Evolutionary conservation across 2,329 filamentous ascomycete species (phyloP), one percentile per base, ranked within the genome.

Genomic region (Alternaria triticimaculans): DNA sequence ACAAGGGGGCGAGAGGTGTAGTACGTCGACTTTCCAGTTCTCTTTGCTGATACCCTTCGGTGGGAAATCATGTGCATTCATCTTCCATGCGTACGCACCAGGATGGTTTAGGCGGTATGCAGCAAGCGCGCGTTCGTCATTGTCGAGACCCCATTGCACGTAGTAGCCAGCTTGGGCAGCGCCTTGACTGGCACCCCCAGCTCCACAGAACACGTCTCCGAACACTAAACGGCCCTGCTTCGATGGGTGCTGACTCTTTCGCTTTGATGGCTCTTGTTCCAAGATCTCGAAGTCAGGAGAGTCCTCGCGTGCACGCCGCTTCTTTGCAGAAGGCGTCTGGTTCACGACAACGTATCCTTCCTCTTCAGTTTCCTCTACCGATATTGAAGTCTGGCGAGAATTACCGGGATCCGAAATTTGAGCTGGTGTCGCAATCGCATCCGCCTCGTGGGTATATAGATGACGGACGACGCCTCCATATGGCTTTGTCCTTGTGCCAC

Each of bases 121-220:
- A 23, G 62, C 7, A 10, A 74, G 58, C 0, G 68, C 69, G 0
- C 5, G 7, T 9, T 67, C 18, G 10, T 76, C 63, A 2, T 57
- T 57, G n/a, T 76, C 73, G 1, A 75, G 23, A 3, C 70, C 71
- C 65, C 64, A 71, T 0, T 8, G 2, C 0, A 74, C 49, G 2
- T 23, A 2, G 8, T 69, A 53, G 0, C 67, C 71, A 0, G 73
- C 73, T 26, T 70, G 62, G 1, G 20, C n/a, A 5, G 73, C 74
- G 15, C 73, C 74, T 44, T 62, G 37, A 6, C 70, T 72, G 0
- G 67, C 65, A 23, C 73, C 73, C 18, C 74, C 74, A n/a, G 53
- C 59, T 3, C 74, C 72, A 26, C 71, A 74, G 41, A 70, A 76
- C 0, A 23, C 33, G 18, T 76, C 74, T 0, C 58, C 70, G 20